Conservation (phyloP, 1,284 basidiomycete species). For the Cryptococcus sp. region DNA sequence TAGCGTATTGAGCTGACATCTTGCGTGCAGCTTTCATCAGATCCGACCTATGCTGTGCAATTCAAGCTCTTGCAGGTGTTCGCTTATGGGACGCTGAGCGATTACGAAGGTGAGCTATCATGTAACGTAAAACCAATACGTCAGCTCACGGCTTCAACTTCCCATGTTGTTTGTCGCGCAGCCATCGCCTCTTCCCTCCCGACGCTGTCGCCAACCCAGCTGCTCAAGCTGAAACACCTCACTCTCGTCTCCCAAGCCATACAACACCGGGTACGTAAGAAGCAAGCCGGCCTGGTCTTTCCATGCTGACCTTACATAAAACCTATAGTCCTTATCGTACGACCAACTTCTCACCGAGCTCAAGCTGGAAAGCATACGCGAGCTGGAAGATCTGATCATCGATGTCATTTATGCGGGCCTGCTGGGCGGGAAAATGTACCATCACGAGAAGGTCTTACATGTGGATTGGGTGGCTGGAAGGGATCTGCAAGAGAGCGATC, state of each 20-base stretch:
- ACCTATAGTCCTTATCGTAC: conserved; percentile 34
- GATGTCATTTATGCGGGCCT: conserved; percentile 90
- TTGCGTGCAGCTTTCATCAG: conserved; percentile 61
- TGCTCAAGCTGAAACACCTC: conserved; percentile 85
- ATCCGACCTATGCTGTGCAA: conserved; percentile 64
- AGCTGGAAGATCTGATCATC: conserved; percentile 93
- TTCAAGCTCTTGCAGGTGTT: conserved; percentile 76
- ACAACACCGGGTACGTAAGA: conserved; percentile 65
- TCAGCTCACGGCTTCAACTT: conserved; percentile 15
- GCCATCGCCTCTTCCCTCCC: conserved; percentile 68
- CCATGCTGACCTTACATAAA: conserved; percentile 1
- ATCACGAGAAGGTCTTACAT: conserved; percentile 80
- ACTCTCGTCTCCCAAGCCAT: conserved; percentile 80
- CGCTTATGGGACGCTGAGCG: conserved; percentile 78
- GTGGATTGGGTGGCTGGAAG: conserved; percentile 88
- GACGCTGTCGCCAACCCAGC: conserved; percentile 68
- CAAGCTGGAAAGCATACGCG: conserved; percentile 71
- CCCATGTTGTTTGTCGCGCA: conserved; percentile 35
- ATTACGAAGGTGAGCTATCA: conserved; percentile 66
- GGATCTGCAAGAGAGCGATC: conserved; percentile 71
- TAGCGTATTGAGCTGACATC: conserved; percentile 2
- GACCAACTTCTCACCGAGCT: conserved; percentile 52
- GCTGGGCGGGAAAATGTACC: conserved; percentile 85
- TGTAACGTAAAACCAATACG: too few relatives aligned
- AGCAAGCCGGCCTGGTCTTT: too few relatives aligned